phyloP scores from a whole-genome alignment of 2,329 filamentous ascomycete genomes.

The Fusarium phyllophilum region DNA sequence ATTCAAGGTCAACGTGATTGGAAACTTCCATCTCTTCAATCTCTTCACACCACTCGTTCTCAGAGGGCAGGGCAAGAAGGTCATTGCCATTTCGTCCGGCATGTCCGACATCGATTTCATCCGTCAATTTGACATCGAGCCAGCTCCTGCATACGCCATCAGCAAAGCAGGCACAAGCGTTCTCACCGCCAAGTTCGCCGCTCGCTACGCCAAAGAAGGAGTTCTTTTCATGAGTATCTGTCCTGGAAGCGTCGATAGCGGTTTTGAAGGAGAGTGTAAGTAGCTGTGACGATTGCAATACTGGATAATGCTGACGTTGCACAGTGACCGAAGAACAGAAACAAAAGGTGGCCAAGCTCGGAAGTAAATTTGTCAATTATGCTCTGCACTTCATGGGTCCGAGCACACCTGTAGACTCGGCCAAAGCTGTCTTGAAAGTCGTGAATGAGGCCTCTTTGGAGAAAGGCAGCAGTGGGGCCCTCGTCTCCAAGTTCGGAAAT shows the following conservation, averaged over 20 bases:
- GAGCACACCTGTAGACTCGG: background rate
- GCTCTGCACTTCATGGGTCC: background rate
- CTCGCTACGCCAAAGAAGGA: background rate
- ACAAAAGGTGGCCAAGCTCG: background rate
- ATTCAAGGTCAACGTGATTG: background rate
- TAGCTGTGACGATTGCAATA: too few relatives aligned
- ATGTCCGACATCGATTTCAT: background rate
- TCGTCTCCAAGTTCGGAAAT: background rate
- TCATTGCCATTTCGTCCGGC: background rate
- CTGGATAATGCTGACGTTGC: background rate
- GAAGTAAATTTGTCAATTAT: background rate
- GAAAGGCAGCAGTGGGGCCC: background rate
- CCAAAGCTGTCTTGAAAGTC: background rate
- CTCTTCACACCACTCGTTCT: background rate
- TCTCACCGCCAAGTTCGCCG: background rate
- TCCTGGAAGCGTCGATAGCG: background rate
- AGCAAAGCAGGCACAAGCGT: background rate
- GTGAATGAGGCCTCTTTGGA: background rate
- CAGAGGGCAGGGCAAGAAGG: background rate
- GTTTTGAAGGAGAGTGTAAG: background rate
- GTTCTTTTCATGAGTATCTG: background rate
- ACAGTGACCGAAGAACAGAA: background rate
- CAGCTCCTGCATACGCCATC: background rate
- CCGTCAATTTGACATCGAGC: background rate
- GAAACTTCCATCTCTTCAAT: background rate